A percentile compares a stretch with the other conserved stretches of the same genome.
These are phyloP conservation scores for Puccinia polysora DNA, from an alignment of 1,284 basidiomycete genomes.

Conservation along the genomic window DNA sequence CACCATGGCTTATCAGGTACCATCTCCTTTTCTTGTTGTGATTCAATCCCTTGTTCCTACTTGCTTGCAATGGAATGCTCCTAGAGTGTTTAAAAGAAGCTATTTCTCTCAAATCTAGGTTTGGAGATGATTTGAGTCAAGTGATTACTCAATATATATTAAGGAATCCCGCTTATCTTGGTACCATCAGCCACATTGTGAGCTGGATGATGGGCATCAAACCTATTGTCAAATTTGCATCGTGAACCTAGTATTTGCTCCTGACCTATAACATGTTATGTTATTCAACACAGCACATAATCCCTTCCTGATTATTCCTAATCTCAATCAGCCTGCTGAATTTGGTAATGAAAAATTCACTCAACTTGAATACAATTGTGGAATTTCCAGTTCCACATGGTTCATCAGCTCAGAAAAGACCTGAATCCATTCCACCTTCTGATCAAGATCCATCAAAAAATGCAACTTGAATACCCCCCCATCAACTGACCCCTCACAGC, in stretches of 20 bases:
- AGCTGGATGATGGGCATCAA: constrained; percentile 38
- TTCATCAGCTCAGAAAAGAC: neutral
- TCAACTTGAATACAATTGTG: constrained; percentile 11
- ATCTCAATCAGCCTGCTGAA: constrained; percentile 14
- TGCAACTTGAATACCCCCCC: neutral
- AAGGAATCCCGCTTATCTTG: neutral
- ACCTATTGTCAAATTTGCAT: constrained; percentile 35
- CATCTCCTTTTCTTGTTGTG: neutral
- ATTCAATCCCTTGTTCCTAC: constrained; percentile 10
- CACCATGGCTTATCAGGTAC: neutral
- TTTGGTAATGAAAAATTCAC: constrained; percentile 25
- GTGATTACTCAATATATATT: constrained; percentile 39
- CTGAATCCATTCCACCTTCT: neutral
- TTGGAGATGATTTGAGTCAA: constrained; percentile 38
- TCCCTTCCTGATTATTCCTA: too few species aligned
- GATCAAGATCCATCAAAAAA: neutral
- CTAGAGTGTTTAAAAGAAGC: neutral
- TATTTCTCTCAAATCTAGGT: constrained; percentile 4
- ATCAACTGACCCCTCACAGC: too few species aligned
- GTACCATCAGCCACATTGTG: neutral
- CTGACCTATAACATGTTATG: neutral
- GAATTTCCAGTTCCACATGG: constrained; percentile 11
- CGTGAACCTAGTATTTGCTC: constrained; percentile 13
- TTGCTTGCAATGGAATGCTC: neutral
- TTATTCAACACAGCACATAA: too few species aligned